A percentile compares a stretch with the other conserved stretches of the same genome.
Evolutionary conservation across 306 rosid species (phyloP).

Genomic region (Cucumis melo): DNA sequence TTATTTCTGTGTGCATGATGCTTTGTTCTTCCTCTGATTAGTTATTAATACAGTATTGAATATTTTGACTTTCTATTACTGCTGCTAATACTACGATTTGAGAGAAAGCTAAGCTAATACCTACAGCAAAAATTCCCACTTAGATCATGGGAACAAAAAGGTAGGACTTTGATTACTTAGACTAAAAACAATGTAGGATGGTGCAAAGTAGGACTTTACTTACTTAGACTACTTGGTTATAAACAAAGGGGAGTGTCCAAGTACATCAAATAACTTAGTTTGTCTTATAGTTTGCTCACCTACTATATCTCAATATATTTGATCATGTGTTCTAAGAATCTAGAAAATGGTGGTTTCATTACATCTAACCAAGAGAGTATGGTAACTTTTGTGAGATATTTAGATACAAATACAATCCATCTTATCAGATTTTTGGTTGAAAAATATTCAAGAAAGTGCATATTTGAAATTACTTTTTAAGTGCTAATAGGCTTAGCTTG

Average conservation of each 20-base stretch:
- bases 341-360: not conserved
- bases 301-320: too few species aligned
- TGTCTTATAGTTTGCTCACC: too few species aligned
- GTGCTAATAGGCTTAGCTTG: too few species aligned
- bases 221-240: not conserved
- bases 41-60: not conserved
- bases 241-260: too few species aligned
- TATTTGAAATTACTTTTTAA: too few species aligned
- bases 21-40: too few species aligned
- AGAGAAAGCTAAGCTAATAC: not conserved
- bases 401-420: not conserved
- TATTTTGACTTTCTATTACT: not conserved
- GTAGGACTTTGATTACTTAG: too few species aligned
- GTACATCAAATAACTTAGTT: too few species aligned
- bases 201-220: constrained; percentile 9
- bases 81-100: not conserved
- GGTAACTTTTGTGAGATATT: not conserved
- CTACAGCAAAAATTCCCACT: constrained; percentile 21
- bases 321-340: not conserved
- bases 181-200: constrained; percentile 7
- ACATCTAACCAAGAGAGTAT: not conserved
- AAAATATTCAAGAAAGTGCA: not conserved
- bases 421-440: not conserved
- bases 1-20: too few species aligned
- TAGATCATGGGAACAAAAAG: constrained; percentile 13